Evolutionary conservation across 2,329 filamentous ascomycete genomes (phyloP), one percentile per base, ranked within the genome.

Genomic region (Penicillium brasilianum): DNA sequence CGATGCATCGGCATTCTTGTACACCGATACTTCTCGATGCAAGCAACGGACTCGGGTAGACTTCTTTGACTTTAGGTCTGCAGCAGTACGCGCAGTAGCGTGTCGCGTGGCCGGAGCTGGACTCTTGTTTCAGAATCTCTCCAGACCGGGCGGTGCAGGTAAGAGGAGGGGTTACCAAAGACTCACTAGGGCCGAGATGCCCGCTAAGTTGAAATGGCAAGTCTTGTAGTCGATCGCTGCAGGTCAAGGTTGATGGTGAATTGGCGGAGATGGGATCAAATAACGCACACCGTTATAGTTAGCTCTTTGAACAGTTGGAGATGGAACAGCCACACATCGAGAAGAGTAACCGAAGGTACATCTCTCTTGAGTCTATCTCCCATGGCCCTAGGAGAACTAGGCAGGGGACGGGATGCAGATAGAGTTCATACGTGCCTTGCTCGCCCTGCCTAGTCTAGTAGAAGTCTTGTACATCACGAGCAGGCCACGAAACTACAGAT

Each of bases 91-190:
- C 41, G 54, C 55, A 57, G 58, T 66, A 63, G 60, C 61, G 59
- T 57, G 54, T 66, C 66, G 67, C 67, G 63, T 69, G 67, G 67
- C 56, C 57, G 61, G 63, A 63, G 58, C 59, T 56, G 43, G 30
- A 43, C 46, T 60, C 51, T 52, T 62, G 63, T 69, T 69, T 69
- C 67, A 68, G 57, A 61, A 43, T 48, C 13, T 49, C 46, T 34
- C 52, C 53, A 59, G 50, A 54, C 49, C 53, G 37, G 16, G 28
- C 16, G 46, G 44, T 48, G 16, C 44, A 48, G 25, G 16, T 48
- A 50, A 18, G 37, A 51, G 18, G 50, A 44, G 34, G 39, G 48
- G 25, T 18, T 9, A 48, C n/a, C 44, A 28, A 20, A 57, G 34
- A 34, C 34, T 44, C 18, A 34, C 25, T 30, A n/a, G 25, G 13